Percentiles rank a stretch among this genome's conserved stretches.
These are phyloP conservation scores for Furculomyces boomerangus DNA, from an alignment of 371 early-diverging fungal genomes.

Conservation along the genomic window DNA sequence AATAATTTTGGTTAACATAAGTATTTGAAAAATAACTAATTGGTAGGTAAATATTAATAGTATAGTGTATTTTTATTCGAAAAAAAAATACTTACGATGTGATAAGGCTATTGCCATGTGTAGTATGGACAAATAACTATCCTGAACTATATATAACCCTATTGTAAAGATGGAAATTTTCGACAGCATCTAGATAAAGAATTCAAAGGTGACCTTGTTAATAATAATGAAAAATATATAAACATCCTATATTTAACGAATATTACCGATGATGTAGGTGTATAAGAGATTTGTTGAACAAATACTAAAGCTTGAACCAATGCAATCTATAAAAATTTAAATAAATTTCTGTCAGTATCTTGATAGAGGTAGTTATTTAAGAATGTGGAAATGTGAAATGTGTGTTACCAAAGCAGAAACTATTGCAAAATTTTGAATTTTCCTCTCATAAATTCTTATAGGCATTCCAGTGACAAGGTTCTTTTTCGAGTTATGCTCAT, in stretches of 20 bases:
- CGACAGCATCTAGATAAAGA: conserved; percentile 16
- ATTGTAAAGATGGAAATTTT: conserved; percentile 60
- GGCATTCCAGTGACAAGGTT: neutral
- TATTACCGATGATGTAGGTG: conserved; percentile 50
- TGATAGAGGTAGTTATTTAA: neutral
- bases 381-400: neutral
- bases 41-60: neutral
- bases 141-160: conserved; percentile 45
- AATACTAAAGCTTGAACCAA: conserved; percentile 34
- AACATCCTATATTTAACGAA: neutral
- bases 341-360: neutral
- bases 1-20: neutral
- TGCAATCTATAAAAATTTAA: neutral
- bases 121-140: conserved; percentile 44
- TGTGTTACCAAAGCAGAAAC: neutral
- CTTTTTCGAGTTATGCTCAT: too few species aligned
- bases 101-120: conserved; percentile 43
- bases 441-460: neutral
- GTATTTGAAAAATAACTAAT: neutral
- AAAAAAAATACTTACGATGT: conserved; percentile 22
- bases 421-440: neutral
- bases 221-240: neutral
- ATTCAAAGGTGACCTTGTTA: neutral
- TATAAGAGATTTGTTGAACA: conserved; percentile 52
- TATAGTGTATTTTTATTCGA: too few species aligned